phyloP scores from a whole-genome alignment of 1,139 yeast genomes.

The Suhomyces wounanorum region DNA sequence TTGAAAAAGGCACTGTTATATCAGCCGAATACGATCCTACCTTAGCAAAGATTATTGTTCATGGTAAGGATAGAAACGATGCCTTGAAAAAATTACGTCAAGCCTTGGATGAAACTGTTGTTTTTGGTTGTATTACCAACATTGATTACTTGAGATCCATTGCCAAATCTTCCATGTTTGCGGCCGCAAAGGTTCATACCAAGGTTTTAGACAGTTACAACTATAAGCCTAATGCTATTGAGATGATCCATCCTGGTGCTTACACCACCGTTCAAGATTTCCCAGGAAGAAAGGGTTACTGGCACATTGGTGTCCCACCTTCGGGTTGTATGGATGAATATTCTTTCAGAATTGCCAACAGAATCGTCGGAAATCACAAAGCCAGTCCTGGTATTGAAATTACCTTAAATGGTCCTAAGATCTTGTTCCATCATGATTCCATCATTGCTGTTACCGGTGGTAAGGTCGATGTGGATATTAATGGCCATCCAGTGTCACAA shows the following conservation, averaged over 20 bases:
- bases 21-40: slow-evolving; percentile 97
- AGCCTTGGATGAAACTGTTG: slow-evolving; percentile 84
- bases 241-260: slow-evolving; percentile 84
- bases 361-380: slow-evolving; percentile 82
- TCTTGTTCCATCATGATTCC: slow-evolving; percentile 78
- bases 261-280: slow-evolving; percentile 94
- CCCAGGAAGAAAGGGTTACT: slow-evolving; percentile 87
- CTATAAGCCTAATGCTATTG: slow-evolving; percentile 82
- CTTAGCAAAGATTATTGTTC: slow-evolving; percentile 92
- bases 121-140: slow-evolving; percentile 87
- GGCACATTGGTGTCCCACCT: slow-evolving; percentile 96
- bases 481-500: slow-evolving; percentile 53
- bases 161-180: slow-evolving; percentile 82
- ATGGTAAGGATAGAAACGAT: slow-evolving; percentile 84
- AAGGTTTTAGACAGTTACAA: slow-evolving; percentile 82
- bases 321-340: slow-evolving; percentile 98
- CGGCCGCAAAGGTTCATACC: slow-evolving; percentile 79
- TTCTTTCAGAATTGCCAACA: slow-evolving; percentile 85
- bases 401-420: slow-evolving; percentile 83
- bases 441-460: slow-evolving; percentile 89
- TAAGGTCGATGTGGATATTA: slow-evolving; percentile 61
- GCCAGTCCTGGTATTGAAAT: slow-evolving; percentile 88
- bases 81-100: slow-evolving; percentile 73
- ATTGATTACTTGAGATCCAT: slow-evolving; percentile 85
- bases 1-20: slow-evolving; percentile 81